Percentiles rank a stretch among this genome's conserved stretches.
Conservation (phyloP, 345 rosid genomes). For the Cochlearia excelsa region DNA sequence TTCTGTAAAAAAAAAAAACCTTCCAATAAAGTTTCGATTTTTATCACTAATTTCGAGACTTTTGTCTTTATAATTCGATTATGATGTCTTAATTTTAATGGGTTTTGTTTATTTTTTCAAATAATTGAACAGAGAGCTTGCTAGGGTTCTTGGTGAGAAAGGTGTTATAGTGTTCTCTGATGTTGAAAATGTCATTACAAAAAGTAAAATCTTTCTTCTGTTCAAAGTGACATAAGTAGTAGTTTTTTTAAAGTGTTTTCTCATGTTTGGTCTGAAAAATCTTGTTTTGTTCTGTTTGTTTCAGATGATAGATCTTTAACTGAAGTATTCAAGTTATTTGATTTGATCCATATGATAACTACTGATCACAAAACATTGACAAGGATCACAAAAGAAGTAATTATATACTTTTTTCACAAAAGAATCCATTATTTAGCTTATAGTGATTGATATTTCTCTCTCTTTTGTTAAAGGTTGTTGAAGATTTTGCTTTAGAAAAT, state of each 20-base stretch:
- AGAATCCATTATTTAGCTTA: not conserved
- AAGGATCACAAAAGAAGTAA: conserved; percentile 83
- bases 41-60: not conserved
- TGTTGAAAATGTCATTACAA: conserved; percentile 76
- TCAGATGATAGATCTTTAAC: conserved; percentile 65
- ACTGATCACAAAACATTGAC: conserved; percentile 77
- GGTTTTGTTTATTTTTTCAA: not conserved
- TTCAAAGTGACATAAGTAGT: no score
- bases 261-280: conserved; percentile 4
- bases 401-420: not conserved
- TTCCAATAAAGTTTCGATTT: no score
- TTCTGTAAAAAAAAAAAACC: conserved; percentile 44
- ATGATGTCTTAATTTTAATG: not conserved
- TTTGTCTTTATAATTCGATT: not conserved
- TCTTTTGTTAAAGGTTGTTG: conserved; percentile 53
- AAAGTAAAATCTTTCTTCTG: conserved; percentile 38
- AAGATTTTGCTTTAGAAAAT: conserved; percentile 91
- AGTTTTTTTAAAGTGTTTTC: not conserved
- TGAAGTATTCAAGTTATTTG: conserved; percentile 90
- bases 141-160: conserved; percentile 68
- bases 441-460: not conserved
- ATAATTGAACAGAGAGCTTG: conserved; percentile 65
- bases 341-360: conserved; percentile 74
- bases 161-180: conserved; percentile 61
- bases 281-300: not conserved